Conservation (phyloP, 306 rosid species). For the Trifolium pratense region DNA sequence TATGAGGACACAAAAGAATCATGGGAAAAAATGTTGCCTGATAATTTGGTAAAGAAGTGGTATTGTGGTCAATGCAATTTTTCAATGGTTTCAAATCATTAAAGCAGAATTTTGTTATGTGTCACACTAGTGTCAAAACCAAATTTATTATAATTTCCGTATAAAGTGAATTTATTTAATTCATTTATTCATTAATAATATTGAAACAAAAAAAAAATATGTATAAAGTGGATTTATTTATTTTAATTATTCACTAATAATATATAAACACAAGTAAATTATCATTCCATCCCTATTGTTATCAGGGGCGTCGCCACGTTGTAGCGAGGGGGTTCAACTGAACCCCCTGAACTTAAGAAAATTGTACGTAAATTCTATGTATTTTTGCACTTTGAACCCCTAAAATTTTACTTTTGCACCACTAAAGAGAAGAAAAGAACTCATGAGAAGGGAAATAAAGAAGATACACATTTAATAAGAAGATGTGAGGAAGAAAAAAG, state of each 20-base stretch:
- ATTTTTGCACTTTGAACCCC: too few species aligned
- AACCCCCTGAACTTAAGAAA: too few species aligned
- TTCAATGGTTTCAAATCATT: constrained; percentile 33
- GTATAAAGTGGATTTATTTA: background rate
- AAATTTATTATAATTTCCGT: background rate
- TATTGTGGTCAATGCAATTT: background rate
- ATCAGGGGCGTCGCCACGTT: too few species aligned
- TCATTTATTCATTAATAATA: background rate
- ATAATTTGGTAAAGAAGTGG: constrained; percentile 36
- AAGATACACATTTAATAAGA: too few species aligned
- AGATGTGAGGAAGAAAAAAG: too few species aligned
- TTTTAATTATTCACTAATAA: background rate
- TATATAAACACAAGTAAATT: background rate
- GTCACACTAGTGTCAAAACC: background rate
- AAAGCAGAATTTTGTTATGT: background rate
- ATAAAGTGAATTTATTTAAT: background rate
- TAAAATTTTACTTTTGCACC: too few species aligned
- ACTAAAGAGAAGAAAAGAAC: too few species aligned
- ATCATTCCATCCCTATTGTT: background rate
- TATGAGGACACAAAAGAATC: constrained; percentile 32
- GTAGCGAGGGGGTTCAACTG: too few species aligned
- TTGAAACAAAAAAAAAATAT: background rate
- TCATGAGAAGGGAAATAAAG: too few species aligned
- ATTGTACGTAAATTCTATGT: too few species aligned
- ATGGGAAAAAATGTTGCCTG: constrained; percentile 28